Percentiles rank a stretch among this genome's conserved stretches.
Evolutionary conservation across 257 asterid genomes (phyloP).

Genomic region (Solanum gracilifrons): DNA sequence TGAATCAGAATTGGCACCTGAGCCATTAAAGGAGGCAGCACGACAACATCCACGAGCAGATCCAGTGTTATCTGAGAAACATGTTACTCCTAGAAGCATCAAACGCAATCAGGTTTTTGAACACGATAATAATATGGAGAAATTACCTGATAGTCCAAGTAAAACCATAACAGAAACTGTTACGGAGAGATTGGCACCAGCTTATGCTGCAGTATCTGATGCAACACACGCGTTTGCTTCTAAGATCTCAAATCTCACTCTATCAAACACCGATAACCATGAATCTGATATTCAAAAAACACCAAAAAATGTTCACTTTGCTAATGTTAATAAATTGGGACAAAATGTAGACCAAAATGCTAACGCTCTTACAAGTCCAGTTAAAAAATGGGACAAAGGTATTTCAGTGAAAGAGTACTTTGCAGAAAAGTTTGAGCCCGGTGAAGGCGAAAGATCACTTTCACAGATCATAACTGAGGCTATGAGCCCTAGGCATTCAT

Average conservation of each 20-base stretch:
- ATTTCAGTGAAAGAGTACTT: slow-evolving; percentile 79
- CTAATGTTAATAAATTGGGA: background rate
- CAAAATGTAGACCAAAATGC: slow-evolving; percentile 10
- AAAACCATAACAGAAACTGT: slow-evolving; percentile 29
- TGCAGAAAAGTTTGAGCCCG: slow-evolving; percentile 77
- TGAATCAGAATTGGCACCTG: slow-evolving; percentile 82
- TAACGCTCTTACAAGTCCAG: slow-evolving; percentile 18
- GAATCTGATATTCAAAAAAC: background rate
- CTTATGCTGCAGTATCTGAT: slow-evolving; percentile 45
- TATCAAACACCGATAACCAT: slow-evolving; percentile 14
- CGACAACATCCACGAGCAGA: slow-evolving; percentile 82
- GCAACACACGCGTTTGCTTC: slow-evolving; percentile 49
- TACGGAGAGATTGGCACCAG: slow-evolving; percentile 44
- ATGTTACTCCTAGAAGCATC: slow-evolving; percentile 18
- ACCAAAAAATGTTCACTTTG: background rate
- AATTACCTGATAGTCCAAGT: slow-evolving; percentile 8
- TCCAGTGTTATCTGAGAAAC: slow-evolving; percentile 60
- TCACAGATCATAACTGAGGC: slow-evolving; percentile 84
- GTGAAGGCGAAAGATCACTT: slow-evolving; percentile 80
- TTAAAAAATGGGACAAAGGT: slow-evolving; percentile 58
- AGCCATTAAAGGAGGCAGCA: slow-evolving; percentile 48
- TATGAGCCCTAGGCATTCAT: slow-evolving; percentile 51
- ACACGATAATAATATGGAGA: background rate
- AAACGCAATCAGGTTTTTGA: background rate
- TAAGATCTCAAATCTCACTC: slow-evolving; percentile 31